Percentiles rank a stretch among this genome's conserved stretches.
These are phyloP conservation scores for Peniophora sp. DNA, from an alignment of 1,284 basidiomycete species.

Conservation along the genomic window DNA sequence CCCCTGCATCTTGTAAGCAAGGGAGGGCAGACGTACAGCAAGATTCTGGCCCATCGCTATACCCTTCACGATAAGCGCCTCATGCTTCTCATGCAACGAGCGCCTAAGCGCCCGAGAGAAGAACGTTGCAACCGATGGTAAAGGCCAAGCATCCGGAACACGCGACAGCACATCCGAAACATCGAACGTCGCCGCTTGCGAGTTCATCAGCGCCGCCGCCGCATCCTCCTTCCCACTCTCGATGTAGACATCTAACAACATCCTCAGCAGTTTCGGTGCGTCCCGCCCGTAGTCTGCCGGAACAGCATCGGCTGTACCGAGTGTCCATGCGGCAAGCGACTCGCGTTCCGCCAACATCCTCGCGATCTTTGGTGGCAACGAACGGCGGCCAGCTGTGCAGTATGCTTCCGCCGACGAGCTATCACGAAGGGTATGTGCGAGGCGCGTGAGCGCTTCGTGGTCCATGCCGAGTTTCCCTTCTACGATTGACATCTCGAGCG, in stretches of 20 bases:
- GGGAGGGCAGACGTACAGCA: conserved; percentile 18
- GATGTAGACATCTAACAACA: conserved; percentile 78
- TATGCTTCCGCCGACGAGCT: conserved; percentile 66
- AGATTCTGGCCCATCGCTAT: conserved; percentile 68
- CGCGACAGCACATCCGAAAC: conserved; percentile 65
- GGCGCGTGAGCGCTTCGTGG: conserved; percentile 53
- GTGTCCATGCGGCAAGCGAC: conserved; percentile 48
- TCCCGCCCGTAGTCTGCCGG: conserved; percentile 39
- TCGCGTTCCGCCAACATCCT: conserved; percentile 42
- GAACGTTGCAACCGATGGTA: conserved; percentile 68
- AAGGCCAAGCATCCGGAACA: conserved; percentile 70
- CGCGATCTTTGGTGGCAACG: conserved; percentile 59
- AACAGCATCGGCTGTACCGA: conserved; percentile 16
- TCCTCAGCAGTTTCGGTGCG: conserved; percentile 55
- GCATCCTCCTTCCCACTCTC: conserved; percentile 37
- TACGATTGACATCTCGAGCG: conserved; percentile 71
- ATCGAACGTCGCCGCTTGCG: conserved; percentile 76
- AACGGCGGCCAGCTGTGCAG: conserved; percentile 64
- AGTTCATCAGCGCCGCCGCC: conserved; percentile 64
- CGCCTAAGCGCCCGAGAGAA: conserved; percentile 71
- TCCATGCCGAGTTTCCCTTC: conserved; percentile 70
- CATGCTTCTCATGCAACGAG: conserved; percentile 62
- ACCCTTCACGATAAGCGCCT: conserved; percentile 66
- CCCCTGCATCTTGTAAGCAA: background rate
- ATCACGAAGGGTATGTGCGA: conserved; percentile 60